A percentile compares a stretch with the other conserved stretches of the same genome.
phyloP scores from a whole-genome alignment of 768 basidiomycete genomes.

The Lentinula aciculospora region DNA sequence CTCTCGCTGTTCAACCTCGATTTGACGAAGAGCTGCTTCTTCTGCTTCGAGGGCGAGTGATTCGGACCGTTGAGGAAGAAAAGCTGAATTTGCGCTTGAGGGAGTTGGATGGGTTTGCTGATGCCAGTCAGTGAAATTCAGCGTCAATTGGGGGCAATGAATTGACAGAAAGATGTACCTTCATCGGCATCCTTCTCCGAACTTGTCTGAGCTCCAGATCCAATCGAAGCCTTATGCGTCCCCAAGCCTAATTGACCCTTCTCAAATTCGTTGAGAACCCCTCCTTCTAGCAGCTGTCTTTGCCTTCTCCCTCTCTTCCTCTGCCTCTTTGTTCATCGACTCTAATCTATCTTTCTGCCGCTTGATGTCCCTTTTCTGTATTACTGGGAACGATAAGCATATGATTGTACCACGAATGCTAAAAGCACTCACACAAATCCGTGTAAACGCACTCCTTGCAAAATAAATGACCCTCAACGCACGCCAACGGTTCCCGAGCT shows the following conservation, averaged over 20 bases:
- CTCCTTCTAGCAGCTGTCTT: constrained; percentile 78
- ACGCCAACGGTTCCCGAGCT: constrained; percentile 80
- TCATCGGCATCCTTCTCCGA: constrained; percentile 30
- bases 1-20: constrained; percentile 83
- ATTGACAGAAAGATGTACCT: neutral
- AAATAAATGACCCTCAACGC: constrained; percentile 84
- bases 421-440: constrained; percentile 59
- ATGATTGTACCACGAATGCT: neutral
- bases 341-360: constrained; percentile 80
- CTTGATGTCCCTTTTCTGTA: constrained; percentile 91
- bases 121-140: constrained; percentile 37
- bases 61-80: constrained; percentile 63
- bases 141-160: neutral
- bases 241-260: constrained; percentile 66
- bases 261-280: constrained; percentile 84
- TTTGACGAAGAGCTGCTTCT: constrained; percentile 75
- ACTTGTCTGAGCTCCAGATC: constrained; percentile 26
- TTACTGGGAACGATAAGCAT: constrained; percentile 38
- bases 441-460: constrained; percentile 94
- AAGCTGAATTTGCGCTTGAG: constrained; percentile 84
- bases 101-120: neutral
- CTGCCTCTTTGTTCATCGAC: constrained; percentile 69
- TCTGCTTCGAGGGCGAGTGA: constrained; percentile 75
- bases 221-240: constrained; percentile 29
- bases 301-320: constrained; percentile 66